Evolutionary conservation across 2,329 filamentous ascomycete genomes (phyloP).

Genomic region (Sodiomyces alkalinus): DNA sequence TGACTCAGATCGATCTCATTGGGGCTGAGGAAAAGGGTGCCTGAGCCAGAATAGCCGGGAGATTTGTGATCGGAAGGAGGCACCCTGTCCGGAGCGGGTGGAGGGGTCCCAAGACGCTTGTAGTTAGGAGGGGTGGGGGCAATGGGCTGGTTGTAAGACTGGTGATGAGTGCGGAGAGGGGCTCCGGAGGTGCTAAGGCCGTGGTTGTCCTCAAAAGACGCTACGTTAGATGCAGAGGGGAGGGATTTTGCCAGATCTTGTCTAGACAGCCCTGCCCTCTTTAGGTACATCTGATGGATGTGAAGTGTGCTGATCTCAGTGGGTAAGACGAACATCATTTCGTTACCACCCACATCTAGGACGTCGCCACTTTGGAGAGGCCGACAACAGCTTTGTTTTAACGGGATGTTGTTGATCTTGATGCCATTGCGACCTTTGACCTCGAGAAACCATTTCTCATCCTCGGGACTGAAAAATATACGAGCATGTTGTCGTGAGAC

Average conservation of each 20-base stretch:
- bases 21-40: conserved; percentile 30
- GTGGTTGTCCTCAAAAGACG: conserved; percentile 2
- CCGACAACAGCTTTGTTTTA: conserved; percentile 52
- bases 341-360: conserved; percentile 78
- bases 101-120: conserved; percentile 45
- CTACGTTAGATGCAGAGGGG: conserved; percentile 5
- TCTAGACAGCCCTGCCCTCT: conserved; percentile 43
- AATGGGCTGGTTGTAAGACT: conserved; percentile 26
- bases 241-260: conserved; percentile 3
- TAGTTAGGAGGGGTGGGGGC: conserved; percentile 46
- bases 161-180: conserved; percentile 7
- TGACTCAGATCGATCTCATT: conserved; percentile 60
- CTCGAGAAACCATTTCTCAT: conserved; percentile 64
- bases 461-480: conserved; percentile 55
- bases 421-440: conserved; percentile 89
- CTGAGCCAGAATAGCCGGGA: conserved; percentile 20
- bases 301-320: conserved; percentile 49
- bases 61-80: conserved; percentile 19
- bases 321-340: conserved; percentile 99
- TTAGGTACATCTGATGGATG: conserved; percentile 54
- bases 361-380: conserved; percentile 74
- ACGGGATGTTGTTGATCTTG: conserved; percentile 58
- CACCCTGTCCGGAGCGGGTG: conserved; percentile 24
- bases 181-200: conserved; percentile 6
- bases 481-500: conserved; percentile 64